Percentiles rank a stretch among this genome's conserved stretches.
phyloP scores from a whole-genome alignment of 2,329 filamentous ascomycete species.

The Colletotrichum eleusines region DNA sequence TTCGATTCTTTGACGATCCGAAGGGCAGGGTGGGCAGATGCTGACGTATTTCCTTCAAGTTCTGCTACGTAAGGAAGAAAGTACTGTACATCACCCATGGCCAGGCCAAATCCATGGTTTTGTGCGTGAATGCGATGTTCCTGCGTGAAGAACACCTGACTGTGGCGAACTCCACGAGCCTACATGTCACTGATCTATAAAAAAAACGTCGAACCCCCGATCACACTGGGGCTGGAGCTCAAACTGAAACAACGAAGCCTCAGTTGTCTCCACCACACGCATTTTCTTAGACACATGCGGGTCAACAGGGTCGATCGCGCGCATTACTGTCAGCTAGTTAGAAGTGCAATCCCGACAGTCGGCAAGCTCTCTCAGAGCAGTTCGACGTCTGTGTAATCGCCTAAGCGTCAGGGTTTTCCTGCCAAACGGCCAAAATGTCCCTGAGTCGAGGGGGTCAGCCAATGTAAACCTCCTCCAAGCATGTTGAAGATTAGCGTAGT shows the following conservation, averaged over 20 bases:
- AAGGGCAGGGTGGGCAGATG: neutral
- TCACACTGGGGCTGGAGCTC: neutral
- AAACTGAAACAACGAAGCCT: neutral
- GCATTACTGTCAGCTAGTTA: no score
- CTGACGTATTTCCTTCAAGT: neutral
- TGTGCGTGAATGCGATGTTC: neutral
- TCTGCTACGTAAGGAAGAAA: neutral
- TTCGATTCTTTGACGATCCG: rapidly evolving
- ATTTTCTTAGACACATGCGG: neutral
- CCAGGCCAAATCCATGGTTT: neutral
- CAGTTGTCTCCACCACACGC: neutral
- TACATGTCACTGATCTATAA: neutral
- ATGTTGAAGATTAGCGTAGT: no score
- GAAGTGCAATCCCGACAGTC: neutral
- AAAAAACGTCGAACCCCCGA: neutral
- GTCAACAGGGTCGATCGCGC: no score
- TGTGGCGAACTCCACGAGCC: neutral
- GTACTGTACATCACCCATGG: no score
- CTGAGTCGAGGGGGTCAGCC: neutral
- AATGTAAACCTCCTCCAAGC: no score
- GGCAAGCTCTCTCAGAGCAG: neutral
- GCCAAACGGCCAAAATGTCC: no score
- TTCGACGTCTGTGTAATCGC: no score
- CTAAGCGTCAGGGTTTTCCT: neutral
- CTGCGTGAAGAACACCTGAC: neutral